Base-by-base conservation (phyloP, 1,284 basidiomycete genomes). In the Apiotrichum akiyoshidainum region DNA sequence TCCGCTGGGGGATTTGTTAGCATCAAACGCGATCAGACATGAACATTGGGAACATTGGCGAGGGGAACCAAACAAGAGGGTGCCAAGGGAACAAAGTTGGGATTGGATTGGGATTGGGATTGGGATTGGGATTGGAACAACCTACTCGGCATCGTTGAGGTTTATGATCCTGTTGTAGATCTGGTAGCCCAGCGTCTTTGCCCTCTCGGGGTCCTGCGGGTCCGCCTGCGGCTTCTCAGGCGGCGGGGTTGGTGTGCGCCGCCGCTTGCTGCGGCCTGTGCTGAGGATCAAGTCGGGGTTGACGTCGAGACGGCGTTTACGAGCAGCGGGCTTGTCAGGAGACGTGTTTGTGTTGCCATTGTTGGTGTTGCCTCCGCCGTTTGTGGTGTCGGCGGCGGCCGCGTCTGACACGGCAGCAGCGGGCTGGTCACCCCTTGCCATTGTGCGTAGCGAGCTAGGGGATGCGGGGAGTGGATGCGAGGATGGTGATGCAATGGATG, bases 121-220 rank as follows among this genome's bases (percentile, higher is more conserved):
- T 31, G 26, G n/a, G n/a, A n/a, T n/a, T n/a, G n/a, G n/a, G 26
- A 31, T 31, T 31, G 26, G 26, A 37, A 37, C 37, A 37, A 37
- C 14, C 37, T 46, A 74, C 74, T 70, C 69, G 40, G 54, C 21
- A 45, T 68, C 65, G 50, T 63, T 69, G 47, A 61, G 47, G 6
- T 58, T 64, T 63, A 72, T 66, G 46, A 76, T 69, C 56, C 65
- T 66, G 41, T 66, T 57, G 56, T 69, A 72, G 8, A 76, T 60
- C 48, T 65, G 54, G 54, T 60, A 46, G 13, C 74, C 74, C 34
- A 74, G 61, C 34, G 47, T 46, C 54, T 66, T 68, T 21, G 71
- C 74, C 49, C 68, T 63, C 46, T 60, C 67, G 16, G 65, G 58
- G 46, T 76, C 72, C 50, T 70, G 73, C 16, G 71, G 68, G 63